Evolutionary conservation across 2,329 filamentous ascomycete genomes (phyloP).

Genomic region (Leptographium radiaticola): DNA sequence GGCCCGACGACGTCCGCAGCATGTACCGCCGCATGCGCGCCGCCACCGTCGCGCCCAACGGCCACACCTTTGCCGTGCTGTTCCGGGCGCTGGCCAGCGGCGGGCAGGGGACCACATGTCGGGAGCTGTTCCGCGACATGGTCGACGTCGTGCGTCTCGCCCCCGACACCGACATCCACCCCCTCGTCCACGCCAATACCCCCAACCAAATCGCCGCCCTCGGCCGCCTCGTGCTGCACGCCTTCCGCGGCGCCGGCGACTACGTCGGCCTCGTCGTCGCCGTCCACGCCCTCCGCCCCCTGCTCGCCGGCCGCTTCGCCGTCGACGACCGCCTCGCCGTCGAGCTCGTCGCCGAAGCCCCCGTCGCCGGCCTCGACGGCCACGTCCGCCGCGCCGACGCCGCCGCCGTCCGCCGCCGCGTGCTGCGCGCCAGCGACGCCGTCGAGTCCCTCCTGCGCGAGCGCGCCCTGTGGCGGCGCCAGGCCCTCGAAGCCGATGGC

Average conservation of each 20-base stretch:
- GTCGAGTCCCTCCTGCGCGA: slow-evolving; percentile 15
- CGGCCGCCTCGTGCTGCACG: slow-evolving; percentile 20
- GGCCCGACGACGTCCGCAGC: slow-evolving; percentile 37
- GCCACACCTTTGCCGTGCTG: slow-evolving; percentile 55
- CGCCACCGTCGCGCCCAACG: slow-evolving; percentile 40
- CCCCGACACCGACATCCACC: background rate
- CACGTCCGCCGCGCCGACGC: slow-evolving; percentile 10
- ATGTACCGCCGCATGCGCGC: slow-evolving; percentile 40
- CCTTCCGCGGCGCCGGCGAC: slow-evolving; percentile 30
- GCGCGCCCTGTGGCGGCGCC: background rate
- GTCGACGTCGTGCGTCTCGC: background rate
- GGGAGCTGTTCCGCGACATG: slow-evolving; percentile 20
- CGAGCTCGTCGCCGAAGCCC: slow-evolving; percentile 19
- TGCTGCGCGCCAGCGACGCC: slow-evolving; percentile 15
- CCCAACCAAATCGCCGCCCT: slow-evolving; percentile 11
- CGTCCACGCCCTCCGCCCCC: slow-evolving; percentile 17
- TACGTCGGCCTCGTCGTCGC: slow-evolving; percentile 34
- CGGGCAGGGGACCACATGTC: slow-evolving; percentile 10
- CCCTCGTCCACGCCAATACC: background rate
- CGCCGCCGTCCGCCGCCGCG: slow-evolving; percentile 13
- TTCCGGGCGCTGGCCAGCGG: slow-evolving; percentile 41
- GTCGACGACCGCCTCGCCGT: slow-evolving; percentile 19
- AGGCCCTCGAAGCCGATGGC: background rate
- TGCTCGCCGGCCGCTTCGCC: slow-evolving; percentile 15
- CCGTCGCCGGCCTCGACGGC: slow-evolving; percentile 8